A percentile compares a stretch with the other conserved stretches of the same genome.
These are phyloP conservation scores for Saussurea involucrata DNA, from an alignment of 129 eudicot genomes.

Conservation along the genomic window DNA sequence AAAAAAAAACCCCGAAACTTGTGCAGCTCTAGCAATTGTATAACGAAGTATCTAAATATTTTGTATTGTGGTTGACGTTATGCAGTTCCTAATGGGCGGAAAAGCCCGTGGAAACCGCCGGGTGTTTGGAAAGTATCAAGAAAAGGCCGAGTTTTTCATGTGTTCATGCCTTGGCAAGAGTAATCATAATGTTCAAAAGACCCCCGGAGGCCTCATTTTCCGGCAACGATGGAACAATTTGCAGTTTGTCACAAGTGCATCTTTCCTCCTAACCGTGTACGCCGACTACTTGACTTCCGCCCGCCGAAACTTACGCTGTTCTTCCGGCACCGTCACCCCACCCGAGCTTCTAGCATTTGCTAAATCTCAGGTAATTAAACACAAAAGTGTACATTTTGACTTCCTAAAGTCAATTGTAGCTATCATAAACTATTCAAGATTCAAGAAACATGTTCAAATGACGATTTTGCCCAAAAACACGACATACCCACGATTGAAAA, in stretches of 20 bases:
- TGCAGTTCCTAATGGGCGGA: slow-evolving; percentile 79
- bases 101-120: slow-evolving; percentile 43
- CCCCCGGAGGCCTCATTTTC: slow-evolving; percentile 59
- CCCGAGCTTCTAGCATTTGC: slow-evolving; percentile 56
- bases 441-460: neutral
- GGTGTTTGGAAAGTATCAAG: slow-evolving; percentile 48
- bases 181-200: slow-evolving; percentile 42
- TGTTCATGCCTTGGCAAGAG: slow-evolving; percentile 53
- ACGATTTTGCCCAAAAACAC: neutral
- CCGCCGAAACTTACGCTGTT: slow-evolving; percentile 40
- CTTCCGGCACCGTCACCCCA: slow-evolving; percentile 35
- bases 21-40: neutral
- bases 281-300: slow-evolving; percentile 53
- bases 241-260: slow-evolving; percentile 69
- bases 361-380: slow-evolving; percentile 49
- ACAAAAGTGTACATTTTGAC: neutral
- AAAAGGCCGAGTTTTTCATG: slow-evolving; percentile 45
- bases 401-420: slow-evolving; percentile 1
- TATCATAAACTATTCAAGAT: neutral
- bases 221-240: slow-evolving; percentile 66
- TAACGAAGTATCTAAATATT: neutral
- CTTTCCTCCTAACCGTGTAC: slow-evolving; percentile 58
- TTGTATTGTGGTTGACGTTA: slow-evolving; percentile 2
- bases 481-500: neutral
- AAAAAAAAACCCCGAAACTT: neutral